Evolutionary conservation across 108 stramenopile genomes (phyloP).

Genomic region (Nitzschia palea): DNA sequence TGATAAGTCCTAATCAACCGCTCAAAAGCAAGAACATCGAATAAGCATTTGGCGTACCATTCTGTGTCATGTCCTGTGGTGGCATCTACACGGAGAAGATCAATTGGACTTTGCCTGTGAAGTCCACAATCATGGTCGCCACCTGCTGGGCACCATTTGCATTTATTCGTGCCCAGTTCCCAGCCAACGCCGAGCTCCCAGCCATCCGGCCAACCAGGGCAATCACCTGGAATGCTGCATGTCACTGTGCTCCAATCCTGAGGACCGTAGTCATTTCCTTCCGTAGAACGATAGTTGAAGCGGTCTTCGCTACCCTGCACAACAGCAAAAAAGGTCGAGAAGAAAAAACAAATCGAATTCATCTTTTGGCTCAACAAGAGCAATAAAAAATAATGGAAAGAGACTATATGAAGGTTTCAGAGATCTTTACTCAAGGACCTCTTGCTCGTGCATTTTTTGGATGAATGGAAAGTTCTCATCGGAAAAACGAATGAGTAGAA

Average conservation of each 20-base stretch:
- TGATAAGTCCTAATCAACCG: no score
- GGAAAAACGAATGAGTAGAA: no score
- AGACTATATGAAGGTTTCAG: no score
- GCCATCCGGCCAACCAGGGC: constrained; percentile 33
- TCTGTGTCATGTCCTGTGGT: constrained; percentile 16
- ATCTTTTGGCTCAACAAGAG: no score
- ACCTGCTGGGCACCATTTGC: constrained; percentile 41
- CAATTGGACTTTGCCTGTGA: constrained; percentile 46
- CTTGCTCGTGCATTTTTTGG: no score
- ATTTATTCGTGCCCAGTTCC: constrained; percentile 26
- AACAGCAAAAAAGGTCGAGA: no score
- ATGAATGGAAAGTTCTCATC: no score
- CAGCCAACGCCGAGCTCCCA: constrained; percentile 28
- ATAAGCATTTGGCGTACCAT: neutral
- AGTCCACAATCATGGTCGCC: constrained; percentile 24
- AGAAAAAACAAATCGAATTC: no score
- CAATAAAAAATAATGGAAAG: no score
- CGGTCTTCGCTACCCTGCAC: no score
- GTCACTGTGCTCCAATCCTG: constrained; percentile 46
- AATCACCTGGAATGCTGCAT: constrained; percentile 32
- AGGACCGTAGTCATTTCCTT: constrained; percentile 46
- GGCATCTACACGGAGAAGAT: constrained; percentile 26
- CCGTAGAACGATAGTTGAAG: constrained; percentile 34
- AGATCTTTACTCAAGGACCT: no score
- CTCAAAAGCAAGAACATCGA: neutral